Evolutionary conservation across 73 alveolate genomes (phyloP).

Genomic region (Paramecium pentaurelia): DNA sequence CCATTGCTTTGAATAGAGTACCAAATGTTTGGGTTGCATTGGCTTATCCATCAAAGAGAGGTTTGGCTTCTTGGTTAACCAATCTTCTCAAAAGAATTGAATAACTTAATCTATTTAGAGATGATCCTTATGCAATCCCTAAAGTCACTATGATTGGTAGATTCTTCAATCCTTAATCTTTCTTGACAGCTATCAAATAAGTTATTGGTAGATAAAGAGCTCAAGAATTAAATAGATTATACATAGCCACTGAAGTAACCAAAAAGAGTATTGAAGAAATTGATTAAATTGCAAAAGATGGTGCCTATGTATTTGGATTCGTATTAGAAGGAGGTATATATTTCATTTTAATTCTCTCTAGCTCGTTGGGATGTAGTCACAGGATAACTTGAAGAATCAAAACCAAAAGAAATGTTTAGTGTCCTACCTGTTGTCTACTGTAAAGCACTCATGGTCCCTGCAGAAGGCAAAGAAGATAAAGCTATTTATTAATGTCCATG

Average conservation of each 20-base stretch:
- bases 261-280: constrained; percentile 94
- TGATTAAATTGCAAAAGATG: constrained; percentile 90
- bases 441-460: constrained; percentile 87
- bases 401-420: constrained; percentile 98
- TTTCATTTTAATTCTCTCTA: constrained; percentile 64
- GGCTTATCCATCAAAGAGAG: constrained; percentile 97
- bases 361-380: constrained; percentile 98
- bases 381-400: constrained; percentile 95
- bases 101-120: constrained; percentile 90
- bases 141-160: constrained; percentile 94
- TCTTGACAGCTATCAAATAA: constrained; percentile 99
- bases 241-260: constrained; percentile 97
- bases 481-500: constrained; percentile 93
- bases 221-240: constrained; percentile 95
- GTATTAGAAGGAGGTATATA: constrained; percentile 91
- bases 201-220: constrained; percentile 93
- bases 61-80: constrained; percentile 96
- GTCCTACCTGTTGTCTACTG: constrained; percentile 99
- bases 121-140: constrained; percentile 93
- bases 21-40: constrained; percentile 95
- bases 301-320: constrained; percentile 95
- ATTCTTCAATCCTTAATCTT: constrained; percentile 99
- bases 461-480: constrained; percentile 80
- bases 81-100: constrained; percentile 94
- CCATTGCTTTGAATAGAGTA: constrained; percentile 89